Percentiles rank a stretch among this genome's conserved stretches.
These are phyloP conservation scores for Cercospora janseana DNA, from an alignment of 2,329 filamentous ascomycete species.

Conservation along the genomic window DNA sequence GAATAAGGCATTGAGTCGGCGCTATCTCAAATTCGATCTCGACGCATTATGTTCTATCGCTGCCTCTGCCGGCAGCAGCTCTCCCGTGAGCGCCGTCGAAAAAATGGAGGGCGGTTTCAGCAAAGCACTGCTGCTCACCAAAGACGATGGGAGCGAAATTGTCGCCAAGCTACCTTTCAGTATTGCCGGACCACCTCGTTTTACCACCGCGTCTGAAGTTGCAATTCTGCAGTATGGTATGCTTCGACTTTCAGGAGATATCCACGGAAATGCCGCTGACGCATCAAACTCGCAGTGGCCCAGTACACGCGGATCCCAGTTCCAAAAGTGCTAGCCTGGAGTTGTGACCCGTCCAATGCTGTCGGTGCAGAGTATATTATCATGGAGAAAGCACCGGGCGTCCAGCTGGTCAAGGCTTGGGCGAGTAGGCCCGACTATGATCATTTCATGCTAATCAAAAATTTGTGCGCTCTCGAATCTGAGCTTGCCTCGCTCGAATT, in stretches of 20 bases:
- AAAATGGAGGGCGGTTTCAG: constrained; percentile 39
- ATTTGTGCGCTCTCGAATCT: constrained; percentile 9
- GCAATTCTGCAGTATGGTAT: constrained; percentile 32
- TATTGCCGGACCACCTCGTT: constrained; percentile 33
- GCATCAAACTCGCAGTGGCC: not conserved
- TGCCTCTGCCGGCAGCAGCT: constrained; percentile 25
- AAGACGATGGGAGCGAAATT: constrained; percentile 32
- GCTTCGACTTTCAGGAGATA: not conserved
- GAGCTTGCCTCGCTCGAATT: constrained; percentile 10
- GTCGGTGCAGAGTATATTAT: constrained; percentile 31
- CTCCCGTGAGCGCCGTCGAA: constrained; percentile 33
- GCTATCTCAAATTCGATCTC: constrained; percentile 35
- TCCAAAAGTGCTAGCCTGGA: constrained; percentile 28
- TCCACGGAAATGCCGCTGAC: not conserved
- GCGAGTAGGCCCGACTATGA: constrained; percentile 4
- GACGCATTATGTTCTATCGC: constrained; percentile 34
- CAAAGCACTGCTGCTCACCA: constrained; percentile 37
- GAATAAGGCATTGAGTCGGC: constrained; percentile 18
- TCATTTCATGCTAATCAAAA: constrained; percentile 10
- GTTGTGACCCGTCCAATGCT: constrained; percentile 12
- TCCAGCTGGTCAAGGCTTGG: constrained; percentile 38
- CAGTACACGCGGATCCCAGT: constrained; percentile 22
- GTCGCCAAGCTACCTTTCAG: constrained; percentile 38
- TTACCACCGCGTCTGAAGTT: constrained; percentile 38
- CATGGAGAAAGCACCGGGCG: constrained; percentile 33